phyloP scores from a whole-genome alignment of 2,329 filamentous ascomycete genomes.

The Colletotrichum cuscutae region DNA sequence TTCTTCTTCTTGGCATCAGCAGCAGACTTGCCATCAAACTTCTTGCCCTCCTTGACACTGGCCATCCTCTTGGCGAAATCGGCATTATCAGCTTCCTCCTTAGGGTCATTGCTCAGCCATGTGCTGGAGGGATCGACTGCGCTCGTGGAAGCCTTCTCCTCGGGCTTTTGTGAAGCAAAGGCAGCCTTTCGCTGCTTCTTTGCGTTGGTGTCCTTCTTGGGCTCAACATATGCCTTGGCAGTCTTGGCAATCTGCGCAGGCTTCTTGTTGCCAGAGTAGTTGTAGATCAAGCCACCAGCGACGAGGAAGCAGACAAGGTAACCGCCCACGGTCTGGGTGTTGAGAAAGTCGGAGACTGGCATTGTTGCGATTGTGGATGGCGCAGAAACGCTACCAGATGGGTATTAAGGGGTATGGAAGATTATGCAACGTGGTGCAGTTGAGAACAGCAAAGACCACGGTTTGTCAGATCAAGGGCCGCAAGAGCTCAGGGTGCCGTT shows the following conservation, averaged over 20 bases:
- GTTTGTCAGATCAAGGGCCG: conserved; percentile 19
- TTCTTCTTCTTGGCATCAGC: conserved; percentile 69
- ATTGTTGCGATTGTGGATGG: conserved; percentile 34
- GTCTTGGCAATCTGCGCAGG: conserved; percentile 42
- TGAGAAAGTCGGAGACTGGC: conserved; percentile 35
- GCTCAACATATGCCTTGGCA: conserved; percentile 43
- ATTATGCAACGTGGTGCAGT: neutral
- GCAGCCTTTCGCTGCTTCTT: conserved; percentile 59
- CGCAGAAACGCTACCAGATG: neutral
- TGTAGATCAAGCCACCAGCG: conserved; percentile 33
- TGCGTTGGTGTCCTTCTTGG: conserved; percentile 53
- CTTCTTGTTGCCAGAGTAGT: conserved; percentile 42
- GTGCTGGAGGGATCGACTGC: conserved; percentile 41
- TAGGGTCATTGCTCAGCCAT: conserved; percentile 47
- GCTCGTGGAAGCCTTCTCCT: conserved; percentile 43
- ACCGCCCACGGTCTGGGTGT: conserved; percentile 33
- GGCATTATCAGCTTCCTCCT: conserved; percentile 74
- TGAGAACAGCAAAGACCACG: conserved; percentile 4
- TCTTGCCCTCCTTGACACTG: conserved; percentile 76
- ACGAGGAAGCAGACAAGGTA: conserved; percentile 33
- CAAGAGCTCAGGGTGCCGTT: conserved; percentile 12
- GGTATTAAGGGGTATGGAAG: conserved; percentile 21
- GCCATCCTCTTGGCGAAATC: conserved; percentile 82
- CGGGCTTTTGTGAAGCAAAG: conserved; percentile 50
- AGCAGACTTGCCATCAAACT: conserved; percentile 63